These are phyloP conservation scores for Schoenoplectus tabernaemontani DNA, from an alignment of 202 grass and related monocot species.

Conservation along the genomic window DNA sequence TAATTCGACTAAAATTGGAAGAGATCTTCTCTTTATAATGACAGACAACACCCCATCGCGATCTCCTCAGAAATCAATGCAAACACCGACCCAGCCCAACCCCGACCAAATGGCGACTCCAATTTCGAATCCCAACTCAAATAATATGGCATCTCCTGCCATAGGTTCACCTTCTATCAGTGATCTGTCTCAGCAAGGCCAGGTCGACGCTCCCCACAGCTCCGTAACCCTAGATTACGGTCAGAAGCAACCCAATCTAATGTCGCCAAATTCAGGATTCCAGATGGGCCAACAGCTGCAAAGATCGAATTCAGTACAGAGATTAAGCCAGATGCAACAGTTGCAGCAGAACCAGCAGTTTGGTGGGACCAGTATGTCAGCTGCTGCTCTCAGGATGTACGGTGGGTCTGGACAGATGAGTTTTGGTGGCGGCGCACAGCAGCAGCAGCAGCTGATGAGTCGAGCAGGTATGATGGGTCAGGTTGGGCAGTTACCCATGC, in stretches of 20 bases:
- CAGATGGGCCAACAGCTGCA: constrained; percentile 20
- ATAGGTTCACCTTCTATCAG: constrained; percentile 77
- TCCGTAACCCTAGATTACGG: constrained; percentile 52
- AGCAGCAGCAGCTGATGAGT: constrained; percentile 52
- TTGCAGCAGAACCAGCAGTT: constrained; percentile 39
- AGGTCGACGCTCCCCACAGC: constrained; percentile 6
- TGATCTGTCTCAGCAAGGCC: constrained; percentile 60
- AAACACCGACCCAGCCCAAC: constrained; percentile 28
- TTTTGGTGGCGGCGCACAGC: constrained; percentile 55
- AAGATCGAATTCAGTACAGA: constrained; percentile 5
- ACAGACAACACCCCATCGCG: constrained; percentile 29
- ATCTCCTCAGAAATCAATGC: constrained; percentile 48
- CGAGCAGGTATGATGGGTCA: constrained; percentile 66
- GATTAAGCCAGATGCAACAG: constrained; percentile 44
- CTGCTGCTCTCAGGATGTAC: constrained; percentile 57
- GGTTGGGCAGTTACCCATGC: constrained; percentile 47
- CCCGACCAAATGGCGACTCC: constrained; percentile 29
- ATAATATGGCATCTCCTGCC: constrained; percentile 56
- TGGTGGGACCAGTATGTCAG: constrained; percentile 29
- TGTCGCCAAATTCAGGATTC: constrained; percentile 22
- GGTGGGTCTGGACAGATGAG: constrained; percentile 49
- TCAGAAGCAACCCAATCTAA: constrained; percentile 34
- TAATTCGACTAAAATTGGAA: background rate
- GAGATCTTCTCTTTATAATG: constrained; percentile 12
- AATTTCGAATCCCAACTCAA: constrained; percentile 36